These are phyloP conservation scores for Crithidia sp. DNA, from an alignment of 208 protist genomes.

Conservation along the genomic window DNA sequence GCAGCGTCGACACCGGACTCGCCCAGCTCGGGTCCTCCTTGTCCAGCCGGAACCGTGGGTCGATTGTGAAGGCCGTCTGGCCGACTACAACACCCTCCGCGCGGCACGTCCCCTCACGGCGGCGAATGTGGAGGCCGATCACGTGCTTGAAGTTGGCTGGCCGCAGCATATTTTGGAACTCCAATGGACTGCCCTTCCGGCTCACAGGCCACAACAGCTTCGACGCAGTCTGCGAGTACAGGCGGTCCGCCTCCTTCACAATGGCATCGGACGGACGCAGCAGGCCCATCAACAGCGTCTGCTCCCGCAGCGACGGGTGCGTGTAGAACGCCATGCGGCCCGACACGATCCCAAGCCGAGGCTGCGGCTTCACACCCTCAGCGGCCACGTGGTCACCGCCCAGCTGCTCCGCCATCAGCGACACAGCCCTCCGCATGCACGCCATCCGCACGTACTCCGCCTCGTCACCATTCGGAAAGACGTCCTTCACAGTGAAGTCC, in stretches of 20 bases:
- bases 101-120: constrained; percentile 4
- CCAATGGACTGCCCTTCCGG: background rate
- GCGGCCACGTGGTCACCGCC: background rate
- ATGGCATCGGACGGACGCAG: constrained; percentile 7
- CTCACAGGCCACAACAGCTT: background rate
- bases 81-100: background rate
- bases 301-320: constrained; percentile 7
- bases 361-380: background rate
- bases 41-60: background rate
- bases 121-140: constrained; percentile 12
- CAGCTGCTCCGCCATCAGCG: background rate
- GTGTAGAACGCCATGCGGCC: constrained; percentile 17
- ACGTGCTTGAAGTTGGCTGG: constrained; percentile 3
- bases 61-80: background rate
- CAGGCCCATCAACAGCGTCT: constrained; percentile 21
- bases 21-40: background rate
- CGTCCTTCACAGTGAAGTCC: background rate
- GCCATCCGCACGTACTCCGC: background rate
- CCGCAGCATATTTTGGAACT: background rate
- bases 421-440: background rate
- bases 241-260: constrained; percentile 2
- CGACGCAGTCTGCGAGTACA: background rate
- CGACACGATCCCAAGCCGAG: constrained; percentile 6
- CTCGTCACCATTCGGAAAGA: background rate
- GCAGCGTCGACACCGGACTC: background rate